phyloP scores from a whole-genome alignment of 2,329 filamentous ascomycete genomes.

The Pyrenochaeta sp. region DNA sequence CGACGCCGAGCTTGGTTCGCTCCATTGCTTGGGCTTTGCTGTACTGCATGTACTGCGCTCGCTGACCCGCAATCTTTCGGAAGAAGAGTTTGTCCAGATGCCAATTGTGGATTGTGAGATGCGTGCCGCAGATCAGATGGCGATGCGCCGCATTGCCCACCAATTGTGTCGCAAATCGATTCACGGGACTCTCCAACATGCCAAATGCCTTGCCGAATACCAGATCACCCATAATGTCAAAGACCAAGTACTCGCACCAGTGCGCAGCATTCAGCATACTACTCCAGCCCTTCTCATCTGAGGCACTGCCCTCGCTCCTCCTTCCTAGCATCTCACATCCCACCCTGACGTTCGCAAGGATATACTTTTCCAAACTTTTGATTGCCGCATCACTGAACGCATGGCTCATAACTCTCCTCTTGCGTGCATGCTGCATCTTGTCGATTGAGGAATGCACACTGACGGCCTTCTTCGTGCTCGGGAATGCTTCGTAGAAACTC shows the following conservation, averaged over 20 bases:
- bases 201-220: constrained; percentile 56
- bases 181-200: constrained; percentile 52
- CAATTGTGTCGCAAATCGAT: constrained; percentile 53
- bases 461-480: constrained; percentile 51
- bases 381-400: constrained; percentile 58
- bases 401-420: constrained; percentile 56
- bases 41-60: constrained; percentile 55
- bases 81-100: constrained; percentile 56
- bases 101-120: constrained; percentile 54
- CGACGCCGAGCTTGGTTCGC: constrained; percentile 51
- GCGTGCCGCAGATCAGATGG: constrained; percentile 56
- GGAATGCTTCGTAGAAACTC: constrained; percentile 59
- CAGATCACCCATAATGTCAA: constrained; percentile 63
- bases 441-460: constrained; percentile 58
- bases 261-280: constrained; percentile 54
- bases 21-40: constrained; percentile 54
- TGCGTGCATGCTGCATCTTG: constrained; percentile 56
- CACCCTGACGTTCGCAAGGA: constrained; percentile 54
- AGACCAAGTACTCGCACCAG: constrained; percentile 56
- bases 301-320: constrained; percentile 13
- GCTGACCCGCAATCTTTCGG: constrained; percentile 53
- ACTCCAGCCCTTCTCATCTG: constrained; percentile 50
- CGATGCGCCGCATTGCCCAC: constrained; percentile 56
- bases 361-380: constrained; percentile 56
- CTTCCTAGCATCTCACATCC: constrained; percentile 48